Evolutionary conservation across 2,329 filamentous ascomycete species (phyloP).

Genomic region (Podosphaera aphanis): DNA sequence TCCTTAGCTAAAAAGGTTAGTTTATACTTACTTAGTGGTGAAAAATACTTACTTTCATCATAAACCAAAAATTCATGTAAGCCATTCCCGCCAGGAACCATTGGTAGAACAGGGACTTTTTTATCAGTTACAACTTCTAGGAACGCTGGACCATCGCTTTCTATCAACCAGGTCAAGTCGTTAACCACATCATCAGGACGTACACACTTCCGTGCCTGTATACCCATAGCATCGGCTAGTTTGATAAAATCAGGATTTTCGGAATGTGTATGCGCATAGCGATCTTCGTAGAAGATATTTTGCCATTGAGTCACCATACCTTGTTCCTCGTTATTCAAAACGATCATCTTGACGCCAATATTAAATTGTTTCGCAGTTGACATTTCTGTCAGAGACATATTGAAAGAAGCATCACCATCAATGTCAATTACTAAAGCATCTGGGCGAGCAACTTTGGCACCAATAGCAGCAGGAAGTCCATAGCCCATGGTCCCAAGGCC

Average conservation of each 20-base stretch:
- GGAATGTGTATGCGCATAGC: slow-evolving; percentile 82
- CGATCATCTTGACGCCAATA: slow-evolving; percentile 84
- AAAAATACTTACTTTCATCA: slow-evolving; percentile 41
- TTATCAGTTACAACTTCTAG: slow-evolving; percentile 81
- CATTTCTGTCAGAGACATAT: slow-evolving; percentile 93
- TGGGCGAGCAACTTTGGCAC: slow-evolving; percentile 66
- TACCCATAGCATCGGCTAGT: slow-evolving; percentile 72
- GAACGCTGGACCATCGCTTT: slow-evolving; percentile 73
- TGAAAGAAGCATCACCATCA: slow-evolving; percentile 95
- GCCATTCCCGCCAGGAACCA: slow-evolving; percentile 74
- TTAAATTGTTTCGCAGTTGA: slow-evolving; percentile 86
- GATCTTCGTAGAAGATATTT: slow-evolving; percentile 87
- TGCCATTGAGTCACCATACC: slow-evolving; percentile 99
- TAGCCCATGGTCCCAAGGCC: slow-evolving; percentile 92
- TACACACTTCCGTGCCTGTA: slow-evolving; percentile 47
- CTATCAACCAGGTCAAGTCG: slow-evolving; percentile 68
- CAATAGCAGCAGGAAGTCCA: slow-evolving; percentile 83
- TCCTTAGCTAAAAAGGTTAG: slow-evolving; percentile 31
- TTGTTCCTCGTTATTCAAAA: slow-evolving; percentile 93
- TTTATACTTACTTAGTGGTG: slow-evolving; percentile 2
- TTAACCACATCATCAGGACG: slow-evolving; percentile 59
- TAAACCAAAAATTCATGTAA: slow-evolving; percentile 87
- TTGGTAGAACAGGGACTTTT: slow-evolving; percentile 85
- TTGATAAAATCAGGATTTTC: slow-evolving; percentile 92
- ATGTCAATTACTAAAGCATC: slow-evolving; percentile 55